Evolutionary conservation across 768 basidiomycete genomes (phyloP).

Genomic region (Coprinopsis sp.): DNA sequence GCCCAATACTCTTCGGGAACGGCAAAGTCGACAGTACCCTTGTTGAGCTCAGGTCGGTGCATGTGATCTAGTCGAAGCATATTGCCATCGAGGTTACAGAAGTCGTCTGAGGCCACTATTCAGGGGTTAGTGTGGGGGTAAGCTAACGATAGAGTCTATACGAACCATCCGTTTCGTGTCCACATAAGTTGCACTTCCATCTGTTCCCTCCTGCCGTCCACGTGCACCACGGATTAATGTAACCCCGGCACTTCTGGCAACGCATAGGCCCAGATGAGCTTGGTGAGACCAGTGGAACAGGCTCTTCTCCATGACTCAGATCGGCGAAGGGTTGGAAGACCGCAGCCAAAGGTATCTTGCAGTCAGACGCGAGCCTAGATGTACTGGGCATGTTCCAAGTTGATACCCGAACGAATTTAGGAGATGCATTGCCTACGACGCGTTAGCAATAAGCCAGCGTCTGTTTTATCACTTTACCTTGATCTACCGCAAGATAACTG

Average conservation of each 20-base stretch:
- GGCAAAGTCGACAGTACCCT: slow-evolving; percentile 88
- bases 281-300: slow-evolving; percentile 72
- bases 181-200: slow-evolving; percentile 94
- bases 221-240: slow-evolving; percentile 90
- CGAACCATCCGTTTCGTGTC: slow-evolving; percentile 79
- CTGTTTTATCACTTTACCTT: slow-evolving; percentile 43
- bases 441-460: slow-evolving; percentile 2
- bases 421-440: slow-evolving; percentile 74
- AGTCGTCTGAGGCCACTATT: slow-evolving; percentile 77
- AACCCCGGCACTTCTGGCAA: slow-evolving; percentile 80
- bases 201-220: slow-evolving; percentile 79
- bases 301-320: slow-evolving; percentile 71
- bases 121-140: slow-evolving; percentile 7
- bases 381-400: slow-evolving; percentile 87
- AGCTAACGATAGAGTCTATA: slow-evolving; percentile 7
- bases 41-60: slow-evolving; percentile 79
- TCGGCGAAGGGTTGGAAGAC: slow-evolving; percentile 89
- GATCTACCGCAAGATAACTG: slow-evolving; percentile 86
- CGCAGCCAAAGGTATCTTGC: slow-evolving; percentile 79
- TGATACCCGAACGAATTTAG: slow-evolving; percentile 83
- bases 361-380: slow-evolving; percentile 72
- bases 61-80: slow-evolving; percentile 75
- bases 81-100: slow-evolving; percentile 75
- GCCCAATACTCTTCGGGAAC: slow-evolving; percentile 89
- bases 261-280: slow-evolving; percentile 73